Percentiles rank a stretch among this genome's conserved stretches.
Conservation (phyloP, 257 asterid genomes). For the Nicotiana noctiflora region DNA sequence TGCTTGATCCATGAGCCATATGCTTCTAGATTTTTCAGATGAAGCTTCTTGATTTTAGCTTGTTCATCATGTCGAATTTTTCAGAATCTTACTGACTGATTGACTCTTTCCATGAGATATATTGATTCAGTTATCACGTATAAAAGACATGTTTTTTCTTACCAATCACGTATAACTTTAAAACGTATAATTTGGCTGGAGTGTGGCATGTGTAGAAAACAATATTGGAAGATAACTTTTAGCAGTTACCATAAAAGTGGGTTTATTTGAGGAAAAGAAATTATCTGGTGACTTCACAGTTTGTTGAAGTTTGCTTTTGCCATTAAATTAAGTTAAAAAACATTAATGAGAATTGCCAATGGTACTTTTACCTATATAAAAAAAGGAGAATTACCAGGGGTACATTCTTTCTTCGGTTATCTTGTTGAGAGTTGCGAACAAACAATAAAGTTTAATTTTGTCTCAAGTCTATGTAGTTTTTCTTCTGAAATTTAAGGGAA, state of each 20-base stretch:
- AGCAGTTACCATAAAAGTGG: too few relatives aligned
- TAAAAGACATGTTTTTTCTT: too few relatives aligned
- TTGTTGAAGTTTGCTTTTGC: too few relatives aligned
- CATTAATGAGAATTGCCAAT: too few relatives aligned
- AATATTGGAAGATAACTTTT: too few relatives aligned
- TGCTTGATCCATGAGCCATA: not conserved
- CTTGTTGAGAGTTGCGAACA: not conserved
- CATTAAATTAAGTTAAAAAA: too few relatives aligned
- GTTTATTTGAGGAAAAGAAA: too few relatives aligned
- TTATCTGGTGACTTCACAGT: too few relatives aligned
- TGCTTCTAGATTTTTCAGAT: not conserved
- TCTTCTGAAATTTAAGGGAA: slow-evolving; percentile 3
- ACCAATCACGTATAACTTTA: too few relatives aligned
- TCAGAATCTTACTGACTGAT: not conserved
- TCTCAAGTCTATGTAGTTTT: not conserved
- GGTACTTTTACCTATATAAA: too few relatives aligned
- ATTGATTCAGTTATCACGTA: not conserved
- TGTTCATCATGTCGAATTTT: not conserved
- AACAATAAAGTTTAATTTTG: not conserved
- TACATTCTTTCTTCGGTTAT: not conserved
- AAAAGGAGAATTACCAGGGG: not conserved
- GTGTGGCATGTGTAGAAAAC: too few relatives aligned
- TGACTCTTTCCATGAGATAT: not conserved
- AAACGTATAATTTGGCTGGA: too few relatives aligned
- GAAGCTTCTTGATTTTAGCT: not conserved